phyloP scores from a whole-genome alignment of 2,329 filamentous ascomycete species.

The Colletotrichum caudatum region DNA sequence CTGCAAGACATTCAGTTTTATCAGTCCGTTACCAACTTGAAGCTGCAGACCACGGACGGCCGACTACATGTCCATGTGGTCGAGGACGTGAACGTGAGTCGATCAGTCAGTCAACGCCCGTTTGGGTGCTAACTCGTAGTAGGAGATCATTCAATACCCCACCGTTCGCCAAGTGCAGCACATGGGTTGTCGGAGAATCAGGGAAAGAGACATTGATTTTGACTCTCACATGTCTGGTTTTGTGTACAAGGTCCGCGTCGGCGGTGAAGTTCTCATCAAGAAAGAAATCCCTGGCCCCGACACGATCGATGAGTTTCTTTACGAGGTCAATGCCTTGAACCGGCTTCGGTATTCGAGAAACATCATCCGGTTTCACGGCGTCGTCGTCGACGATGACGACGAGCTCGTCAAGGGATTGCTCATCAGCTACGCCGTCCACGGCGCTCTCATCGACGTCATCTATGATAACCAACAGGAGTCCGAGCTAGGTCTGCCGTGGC shows the following conservation, averaged over 20 bases:
- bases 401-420: slow-evolving; percentile 87
- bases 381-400: slow-evolving; percentile 84
- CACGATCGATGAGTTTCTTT: slow-evolving; percentile 95
- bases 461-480: slow-evolving; percentile 78
- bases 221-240: slow-evolving; percentile 96
- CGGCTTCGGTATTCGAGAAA: slow-evolving; percentile 77
- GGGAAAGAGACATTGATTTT: slow-evolving; percentile 83
- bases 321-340: slow-evolving; percentile 96
- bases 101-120: slow-evolving; percentile 24
- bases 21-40: slow-evolving; percentile 94
- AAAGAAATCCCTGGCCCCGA: slow-evolving; percentile 98
- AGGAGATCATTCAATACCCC: slow-evolving; percentile 92
- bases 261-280: slow-evolving; percentile 82
- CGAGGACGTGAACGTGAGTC: slow-evolving; percentile 85
- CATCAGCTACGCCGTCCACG: slow-evolving; percentile 87
- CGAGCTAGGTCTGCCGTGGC: slow-evolving; percentile 72
- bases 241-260: slow-evolving; percentile 89
- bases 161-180: slow-evolving; percentile 79
- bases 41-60: slow-evolving; percentile 88
- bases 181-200: slow-evolving; percentile 72
- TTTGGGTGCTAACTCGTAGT: slow-evolving; percentile 25
- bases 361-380: slow-evolving; percentile 87
- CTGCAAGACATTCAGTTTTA: slow-evolving; percentile 96
- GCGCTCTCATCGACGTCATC: slow-evolving; percentile 89
- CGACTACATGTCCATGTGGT: slow-evolving; percentile 95